Evolutionary conservation across 1,284 basidiomycete genomes (phyloP).

Genomic region (Paramarasmius palmivorus): DNA sequence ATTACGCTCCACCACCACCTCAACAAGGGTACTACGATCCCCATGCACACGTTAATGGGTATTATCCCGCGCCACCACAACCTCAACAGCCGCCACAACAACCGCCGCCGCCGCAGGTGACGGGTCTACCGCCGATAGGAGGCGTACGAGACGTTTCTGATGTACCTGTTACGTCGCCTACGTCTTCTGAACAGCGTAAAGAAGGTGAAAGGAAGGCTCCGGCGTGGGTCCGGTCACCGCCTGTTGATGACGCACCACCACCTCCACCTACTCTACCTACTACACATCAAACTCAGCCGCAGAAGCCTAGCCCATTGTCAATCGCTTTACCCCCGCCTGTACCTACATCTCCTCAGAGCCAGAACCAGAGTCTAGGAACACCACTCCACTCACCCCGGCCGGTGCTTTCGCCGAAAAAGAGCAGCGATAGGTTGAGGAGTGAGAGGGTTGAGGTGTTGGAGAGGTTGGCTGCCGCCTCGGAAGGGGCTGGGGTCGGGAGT

Average conservation of each 20-base stretch:
- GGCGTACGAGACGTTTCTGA: neutral
- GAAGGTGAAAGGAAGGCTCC: neutral
- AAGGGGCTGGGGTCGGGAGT: constrained; percentile 43
- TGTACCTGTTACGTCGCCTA: neutral
- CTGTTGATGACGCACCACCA: too few relatives aligned
- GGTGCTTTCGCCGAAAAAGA: constrained; percentile 54
- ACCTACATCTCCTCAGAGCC: too few relatives aligned
- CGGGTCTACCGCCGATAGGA: neutral
- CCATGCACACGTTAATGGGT: too few relatives aligned
- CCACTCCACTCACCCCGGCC: constrained; percentile 61
- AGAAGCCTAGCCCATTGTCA: constrained; percentile 1
- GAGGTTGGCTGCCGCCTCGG: constrained; percentile 69
- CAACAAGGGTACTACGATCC: too few relatives aligned
- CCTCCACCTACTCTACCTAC: too few relatives aligned
- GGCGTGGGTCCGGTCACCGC: too few relatives aligned
- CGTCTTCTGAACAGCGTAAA: neutral
- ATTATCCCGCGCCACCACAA: too few relatives aligned
- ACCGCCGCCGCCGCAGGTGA: neutral
- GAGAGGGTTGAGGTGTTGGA: constrained; percentile 65
- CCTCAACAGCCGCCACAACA: too few relatives aligned
- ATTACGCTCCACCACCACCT: neutral
- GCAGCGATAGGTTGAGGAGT: constrained; percentile 37
- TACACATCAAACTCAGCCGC: neutral
- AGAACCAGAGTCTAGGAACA: too few relatives aligned
- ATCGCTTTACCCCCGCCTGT: neutral